Evolutionary conservation across 305 asterid genomes (phyloP).

Genomic region (Plantago rigida): DNA sequence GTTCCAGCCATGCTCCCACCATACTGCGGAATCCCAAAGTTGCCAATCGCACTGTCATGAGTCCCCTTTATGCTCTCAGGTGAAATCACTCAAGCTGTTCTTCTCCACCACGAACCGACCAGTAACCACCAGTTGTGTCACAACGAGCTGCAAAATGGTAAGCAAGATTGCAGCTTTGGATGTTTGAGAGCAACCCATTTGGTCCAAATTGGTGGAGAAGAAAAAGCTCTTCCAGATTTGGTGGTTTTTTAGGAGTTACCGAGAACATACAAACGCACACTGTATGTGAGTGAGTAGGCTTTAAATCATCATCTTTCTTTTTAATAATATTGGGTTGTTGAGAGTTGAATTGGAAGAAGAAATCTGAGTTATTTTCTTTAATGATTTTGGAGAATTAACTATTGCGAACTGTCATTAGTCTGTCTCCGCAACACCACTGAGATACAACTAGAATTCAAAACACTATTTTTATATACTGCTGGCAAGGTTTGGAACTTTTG

Average conservation of each 20-base stretch:
- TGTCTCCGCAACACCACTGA: no score
- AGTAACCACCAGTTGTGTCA: slow-evolving; percentile 23
- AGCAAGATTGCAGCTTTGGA: slow-evolving; percentile 38
- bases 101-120: slow-evolving; percentile 79
- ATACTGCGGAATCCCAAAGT: slow-evolving; percentile 79
- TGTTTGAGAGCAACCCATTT: slow-evolving; percentile 46
- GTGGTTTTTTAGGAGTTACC: not conserved
- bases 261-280: not conserved
- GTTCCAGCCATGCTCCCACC: slow-evolving; percentile 83
- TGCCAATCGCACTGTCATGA: slow-evolving; percentile 74
- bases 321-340: not conserved
- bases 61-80: slow-evolving; percentile 64
- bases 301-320: no score
- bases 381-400: no score
- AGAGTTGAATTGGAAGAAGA: not conserved
- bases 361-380: no score
- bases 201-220: slow-evolving; percentile 22
- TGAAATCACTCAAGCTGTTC: slow-evolving; percentile 72
- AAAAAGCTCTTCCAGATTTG: not conserved
- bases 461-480: no score
- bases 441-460: no score
- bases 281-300: not conserved
- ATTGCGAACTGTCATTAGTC: no score
- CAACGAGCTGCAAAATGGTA: slow-evolving; percentile 24
- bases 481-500: no score